Percentiles rank a stretch among this genome's conserved stretches.
These are phyloP conservation scores for Microcyclospora tardicrescens DNA, from an alignment of 2,329 filamentous ascomycete species.

Conservation along the genomic window DNA sequence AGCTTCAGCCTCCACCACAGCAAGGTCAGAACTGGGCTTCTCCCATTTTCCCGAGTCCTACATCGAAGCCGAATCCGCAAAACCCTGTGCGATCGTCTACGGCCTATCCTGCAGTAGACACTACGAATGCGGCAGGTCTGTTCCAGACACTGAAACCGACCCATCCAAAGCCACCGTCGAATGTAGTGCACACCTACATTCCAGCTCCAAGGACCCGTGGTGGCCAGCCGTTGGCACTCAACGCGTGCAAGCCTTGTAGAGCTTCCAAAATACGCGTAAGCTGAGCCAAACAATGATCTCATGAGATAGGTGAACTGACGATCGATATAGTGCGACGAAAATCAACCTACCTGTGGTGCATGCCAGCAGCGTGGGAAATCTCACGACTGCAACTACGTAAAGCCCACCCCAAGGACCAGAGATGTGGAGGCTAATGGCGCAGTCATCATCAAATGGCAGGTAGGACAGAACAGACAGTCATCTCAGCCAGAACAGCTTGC, in stretches of 20 bases:
- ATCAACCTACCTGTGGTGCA: slow-evolving; percentile 3
- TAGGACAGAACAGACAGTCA: no score
- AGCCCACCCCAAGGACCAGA: no score
- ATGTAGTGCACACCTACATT: no score
- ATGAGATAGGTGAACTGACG: slow-evolving; percentile 7
- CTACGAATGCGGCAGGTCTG: slow-evolving; percentile 3
- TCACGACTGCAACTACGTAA: no score
- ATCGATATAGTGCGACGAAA: slow-evolving; percentile 4
- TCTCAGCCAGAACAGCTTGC: no score
- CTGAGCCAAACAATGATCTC: slow-evolving; percentile 6
- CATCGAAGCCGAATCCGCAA: slow-evolving; percentile 1
- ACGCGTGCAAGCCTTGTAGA: no score
- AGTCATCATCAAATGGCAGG: no score
- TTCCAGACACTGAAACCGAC: slow-evolving; percentile 15
- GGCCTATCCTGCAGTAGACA: slow-evolving; percentile 3
- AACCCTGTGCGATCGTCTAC: background rate
- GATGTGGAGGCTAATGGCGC: no score
- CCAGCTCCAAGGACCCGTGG: no score
- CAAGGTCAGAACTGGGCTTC: background rate
- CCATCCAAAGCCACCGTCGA: background rate
- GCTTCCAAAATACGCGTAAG: slow-evolving; percentile 1
- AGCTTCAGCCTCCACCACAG: background rate
- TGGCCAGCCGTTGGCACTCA: no score
- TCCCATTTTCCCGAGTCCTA: background rate
- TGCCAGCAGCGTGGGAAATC: background rate